Evolutionary conservation across 176 grass and related monocot species (phyloP).

Genomic region (Poa pratensis): DNA sequence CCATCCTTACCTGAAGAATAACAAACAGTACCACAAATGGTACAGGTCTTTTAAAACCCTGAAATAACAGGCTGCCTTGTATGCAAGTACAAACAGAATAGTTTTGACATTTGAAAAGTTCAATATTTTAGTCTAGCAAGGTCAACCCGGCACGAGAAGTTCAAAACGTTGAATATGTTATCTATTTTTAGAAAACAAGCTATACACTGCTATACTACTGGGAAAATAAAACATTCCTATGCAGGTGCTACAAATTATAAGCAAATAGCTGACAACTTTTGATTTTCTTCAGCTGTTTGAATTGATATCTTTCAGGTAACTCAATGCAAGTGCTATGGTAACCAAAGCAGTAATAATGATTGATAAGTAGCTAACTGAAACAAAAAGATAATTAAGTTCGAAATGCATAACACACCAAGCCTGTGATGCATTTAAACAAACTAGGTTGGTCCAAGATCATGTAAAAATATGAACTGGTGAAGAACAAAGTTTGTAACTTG

Average conservation of each 20-base stretch:
- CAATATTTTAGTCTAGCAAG: background rate
- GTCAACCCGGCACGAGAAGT: background rate
- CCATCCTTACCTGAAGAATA: constrained; percentile 55
- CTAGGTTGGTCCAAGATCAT: background rate
- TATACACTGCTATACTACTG: background rate
- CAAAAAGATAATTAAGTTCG: background rate
- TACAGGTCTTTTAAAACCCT: background rate
- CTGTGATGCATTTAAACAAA: background rate
- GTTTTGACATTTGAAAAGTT: background rate
- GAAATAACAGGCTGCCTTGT: background rate
- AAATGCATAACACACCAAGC: background rate
- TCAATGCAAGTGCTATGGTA: background rate
- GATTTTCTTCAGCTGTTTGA: background rate
- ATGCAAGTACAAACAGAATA: background rate
- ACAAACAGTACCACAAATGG: background rate
- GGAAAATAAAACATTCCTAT: background rate
- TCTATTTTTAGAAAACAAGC: background rate
- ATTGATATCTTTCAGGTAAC: background rate
- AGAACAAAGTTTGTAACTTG: background rate
- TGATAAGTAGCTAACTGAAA: background rate
- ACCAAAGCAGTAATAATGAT: background rate
- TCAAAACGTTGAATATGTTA: background rate
- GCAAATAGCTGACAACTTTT: background rate
- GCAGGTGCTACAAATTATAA: background rate
- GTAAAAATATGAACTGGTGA: background rate